These are phyloP conservation scores for Aureobasidium sp. DNA, from an alignment of 2,329 filamentous ascomycete species.

Conservation along the genomic window DNA sequence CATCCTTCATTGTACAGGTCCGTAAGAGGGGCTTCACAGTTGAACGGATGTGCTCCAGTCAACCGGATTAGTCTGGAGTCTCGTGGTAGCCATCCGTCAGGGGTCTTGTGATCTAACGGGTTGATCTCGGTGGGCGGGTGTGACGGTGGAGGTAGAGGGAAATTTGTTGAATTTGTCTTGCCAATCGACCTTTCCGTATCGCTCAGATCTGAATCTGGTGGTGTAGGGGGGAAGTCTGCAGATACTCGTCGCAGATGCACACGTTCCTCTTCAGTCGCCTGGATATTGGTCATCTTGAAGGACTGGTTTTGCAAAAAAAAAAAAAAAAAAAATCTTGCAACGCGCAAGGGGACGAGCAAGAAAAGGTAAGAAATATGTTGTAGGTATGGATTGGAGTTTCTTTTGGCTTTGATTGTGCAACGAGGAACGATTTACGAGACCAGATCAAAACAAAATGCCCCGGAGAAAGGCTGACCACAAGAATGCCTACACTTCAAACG, in stretches of 20 bases:
- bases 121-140: conserved; percentile 52
- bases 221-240: conserved; percentile 27
- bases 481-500: neutral
- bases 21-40: conserved; percentile 74
- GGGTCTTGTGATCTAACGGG: conserved; percentile 70
- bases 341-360: neutral
- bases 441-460: neutral
- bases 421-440: neutral
- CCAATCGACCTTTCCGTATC: conserved; percentile 21
- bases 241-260: conserved; percentile 18
- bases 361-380: neutral
- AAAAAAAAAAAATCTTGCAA: neutral
- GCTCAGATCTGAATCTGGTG: conserved; percentile 27
- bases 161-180: conserved; percentile 45
- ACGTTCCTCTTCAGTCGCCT: conserved; percentile 18
- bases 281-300: conserved; percentile 13
- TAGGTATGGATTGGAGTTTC: neutral
- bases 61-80: conserved; percentile 76
- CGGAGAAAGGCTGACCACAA: conserved; percentile 7
- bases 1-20: conserved; percentile 74
- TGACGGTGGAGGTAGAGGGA: conserved; percentile 61
- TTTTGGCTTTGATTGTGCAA: neutral
- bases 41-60: conserved; percentile 85
- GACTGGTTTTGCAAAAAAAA: neutral
- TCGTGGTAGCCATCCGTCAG: conserved; percentile 70